Evolutionary conservation across 352 stramenopile genomes (phyloP).

Genomic region (Phytophthora pluvialis): DNA sequence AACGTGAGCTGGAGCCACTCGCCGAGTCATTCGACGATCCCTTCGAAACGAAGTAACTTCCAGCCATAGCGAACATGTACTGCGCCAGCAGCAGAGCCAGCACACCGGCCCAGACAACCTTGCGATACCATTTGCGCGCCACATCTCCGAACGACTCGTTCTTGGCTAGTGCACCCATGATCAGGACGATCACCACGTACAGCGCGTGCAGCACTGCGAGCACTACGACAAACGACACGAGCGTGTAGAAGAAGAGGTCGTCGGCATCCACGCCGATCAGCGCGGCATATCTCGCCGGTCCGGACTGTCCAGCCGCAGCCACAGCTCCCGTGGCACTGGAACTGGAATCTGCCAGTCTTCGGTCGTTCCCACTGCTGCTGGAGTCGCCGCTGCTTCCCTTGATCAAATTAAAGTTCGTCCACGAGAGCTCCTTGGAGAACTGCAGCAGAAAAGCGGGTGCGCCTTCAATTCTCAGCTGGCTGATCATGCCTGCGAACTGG

Average conservation of each 20-base stretch:
- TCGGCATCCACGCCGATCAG: slow-evolving; percentile 68
- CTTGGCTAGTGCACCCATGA: slow-evolving; percentile 56
- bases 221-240: slow-evolving; percentile 66
- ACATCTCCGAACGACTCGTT: slow-evolving; percentile 69
- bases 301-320: slow-evolving; percentile 51
- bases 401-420: slow-evolving; percentile 88
- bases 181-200: slow-evolving; percentile 63
- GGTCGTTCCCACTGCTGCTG: slow-evolving; percentile 8
- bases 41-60: slow-evolving; percentile 74
- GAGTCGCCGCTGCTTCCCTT: slow-evolving; percentile 45
- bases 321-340: slow-evolving; percentile 37
- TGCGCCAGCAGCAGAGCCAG: slow-evolving; percentile 78
- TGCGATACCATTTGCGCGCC: slow-evolving; percentile 74
- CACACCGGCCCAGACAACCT: slow-evolving; percentile 79
- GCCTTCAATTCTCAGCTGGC: slow-evolving; percentile 74
- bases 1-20: slow-evolving; percentile 44
- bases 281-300: slow-evolving; percentile 71
- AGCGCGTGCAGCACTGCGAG: slow-evolving; percentile 65
- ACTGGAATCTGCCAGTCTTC: slow-evolving; percentile 43
- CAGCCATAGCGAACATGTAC: slow-evolving; percentile 89
- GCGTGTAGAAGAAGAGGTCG: slow-evolving; percentile 85
- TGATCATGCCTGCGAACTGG: slow-evolving; percentile 88
- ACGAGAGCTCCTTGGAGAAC: slow-evolving; percentile 85
- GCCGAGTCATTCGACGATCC: slow-evolving; percentile 38
- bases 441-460: slow-evolving; percentile 79